Percentiles rank a stretch among this genome's conserved stretches.
Conservation (phyloP, 495 filamentous ascomycete genomes). For the Penicillium cataractarum region DNA sequence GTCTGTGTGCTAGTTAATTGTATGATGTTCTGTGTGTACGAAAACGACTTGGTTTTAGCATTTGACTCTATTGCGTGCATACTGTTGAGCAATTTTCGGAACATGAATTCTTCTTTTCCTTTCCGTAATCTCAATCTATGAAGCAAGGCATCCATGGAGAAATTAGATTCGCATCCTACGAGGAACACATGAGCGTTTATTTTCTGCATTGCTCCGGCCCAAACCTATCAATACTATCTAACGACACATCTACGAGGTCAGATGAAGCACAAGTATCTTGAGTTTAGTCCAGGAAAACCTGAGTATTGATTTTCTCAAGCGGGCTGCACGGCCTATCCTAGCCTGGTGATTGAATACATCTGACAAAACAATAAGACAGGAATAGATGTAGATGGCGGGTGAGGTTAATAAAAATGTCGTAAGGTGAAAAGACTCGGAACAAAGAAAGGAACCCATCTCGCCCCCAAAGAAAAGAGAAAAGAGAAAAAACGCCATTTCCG, state of each 20-base stretch:
- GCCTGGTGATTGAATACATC: slow-evolving; percentile 12
- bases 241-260: not conserved
- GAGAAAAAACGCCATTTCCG: slow-evolving; percentile 30
- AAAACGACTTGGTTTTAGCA: not conserved
- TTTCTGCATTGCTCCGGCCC: not conserved
- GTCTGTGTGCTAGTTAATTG: not conserved
- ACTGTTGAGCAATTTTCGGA: not conserved
- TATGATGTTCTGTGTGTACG: slow-evolving; percentile 5
- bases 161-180: not conserved
- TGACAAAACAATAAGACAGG: slow-evolving; percentile 16
- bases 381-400: slow-evolving; percentile 9
- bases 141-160: not conserved
- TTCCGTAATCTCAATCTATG: not conserved
- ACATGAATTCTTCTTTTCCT: not conserved
- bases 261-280: not conserved
- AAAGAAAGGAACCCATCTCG: slow-evolving; percentile 20
- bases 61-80: not conserved
- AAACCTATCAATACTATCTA: not conserved
- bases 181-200: not conserved
- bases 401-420: slow-evolving; percentile 15
- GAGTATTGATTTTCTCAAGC: slow-evolving; percentile 7
- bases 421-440: slow-evolving; percentile 15
- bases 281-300: slow-evolving; percentile 3
- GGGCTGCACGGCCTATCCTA: slow-evolving; percentile 19
- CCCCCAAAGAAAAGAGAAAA: slow-evolving; percentile 6